Base-by-base conservation (phyloP, 2,329 filamentous ascomycete species). In the Mollisiaceae sp. region DNA sequence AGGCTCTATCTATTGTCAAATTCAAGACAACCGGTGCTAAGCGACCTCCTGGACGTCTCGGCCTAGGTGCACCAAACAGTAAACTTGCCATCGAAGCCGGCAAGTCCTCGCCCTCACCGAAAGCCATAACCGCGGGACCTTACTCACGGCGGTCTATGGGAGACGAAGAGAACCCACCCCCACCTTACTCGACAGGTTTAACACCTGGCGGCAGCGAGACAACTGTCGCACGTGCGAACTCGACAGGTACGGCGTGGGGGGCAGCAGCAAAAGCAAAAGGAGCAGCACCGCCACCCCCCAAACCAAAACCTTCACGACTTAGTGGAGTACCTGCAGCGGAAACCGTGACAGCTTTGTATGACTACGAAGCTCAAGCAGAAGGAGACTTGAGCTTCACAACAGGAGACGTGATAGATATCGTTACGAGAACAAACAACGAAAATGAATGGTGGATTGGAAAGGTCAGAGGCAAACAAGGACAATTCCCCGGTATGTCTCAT, bases 401-500 rank as follows among this genome's bases (percentile, higher is more conserved):
- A 0, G 94, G 94, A 5, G 95, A 99, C 68, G 81, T 91, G 4
- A 98, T 99, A 74, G 94, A 98, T 78, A 94, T 99, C 72, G 78
- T 95, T 2, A 85, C 84, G 66, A 86, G 92, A 71, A 97, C 93
- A n/a, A 84, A 86, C 68, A 97, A 97, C 74, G 89, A 92, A 60
- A 98, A 99, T 72, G 95, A 99, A 79, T 99, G 95, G 95, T 99
- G 95, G 95, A 89, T 85, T 9, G 95, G 95, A 43, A 91, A 88
- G 76, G 76, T 97, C 62, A 84, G 90, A 65, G 93, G 91, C 58
- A 90, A 90, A 79, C 83, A 91, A 75, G 95, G 95, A 32, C 94
- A 98, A 76, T 99, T 99, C 78, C 95, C 95, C 80, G 95, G 95
- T 97, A 83, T 76, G 87, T 67, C 50, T 50, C 27, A 24, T 22